Conservation (phyloP, 768 basidiomycete genomes). For the Rhodotorula sphaerocarpa region DNA sequence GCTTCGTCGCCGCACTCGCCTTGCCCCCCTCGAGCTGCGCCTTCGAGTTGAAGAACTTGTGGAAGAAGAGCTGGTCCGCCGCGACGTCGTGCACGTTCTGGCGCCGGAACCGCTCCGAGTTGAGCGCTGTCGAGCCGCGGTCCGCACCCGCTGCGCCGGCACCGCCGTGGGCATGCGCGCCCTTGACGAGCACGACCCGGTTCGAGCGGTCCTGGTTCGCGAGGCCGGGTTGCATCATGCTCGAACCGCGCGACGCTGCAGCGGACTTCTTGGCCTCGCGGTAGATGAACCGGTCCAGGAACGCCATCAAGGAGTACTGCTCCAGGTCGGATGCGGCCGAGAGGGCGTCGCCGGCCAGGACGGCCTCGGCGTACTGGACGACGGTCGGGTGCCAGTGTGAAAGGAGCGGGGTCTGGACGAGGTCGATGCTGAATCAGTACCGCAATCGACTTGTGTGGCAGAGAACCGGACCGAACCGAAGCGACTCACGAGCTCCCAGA, state of each 20-base stretch:
- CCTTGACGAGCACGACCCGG: constrained; percentile 52
- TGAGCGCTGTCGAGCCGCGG: constrained; percentile 55
- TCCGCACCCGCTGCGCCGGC: constrained; percentile 42
- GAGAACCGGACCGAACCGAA: not conserved
- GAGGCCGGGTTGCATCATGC: constrained; percentile 91
- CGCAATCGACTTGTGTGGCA: not conserved
- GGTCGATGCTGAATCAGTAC: not conserved
- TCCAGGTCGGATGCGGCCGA: constrained; percentile 80
- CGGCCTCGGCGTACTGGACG: constrained; percentile 72
- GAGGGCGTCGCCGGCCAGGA: constrained; percentile 62
- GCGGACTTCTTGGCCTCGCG: constrained; percentile 77
- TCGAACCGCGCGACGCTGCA: constrained; percentile 60
- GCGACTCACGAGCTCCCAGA: constrained; percentile 80
- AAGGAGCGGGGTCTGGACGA: constrained; percentile 60
- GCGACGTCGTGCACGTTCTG: constrained; percentile 64
- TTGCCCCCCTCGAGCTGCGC: constrained; percentile 50
- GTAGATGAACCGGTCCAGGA: constrained; percentile 94
- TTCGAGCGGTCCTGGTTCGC: constrained; percentile 54
- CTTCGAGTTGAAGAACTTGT: constrained; percentile 75
- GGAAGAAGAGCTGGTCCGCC: constrained; percentile 80
- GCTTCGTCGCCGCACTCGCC: constrained; percentile 26
- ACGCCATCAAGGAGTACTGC: constrained; percentile 84
- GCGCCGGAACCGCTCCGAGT: constrained; percentile 67
- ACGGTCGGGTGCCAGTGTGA: constrained; percentile 86
- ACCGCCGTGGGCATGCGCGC: constrained; percentile 43